Percentiles rank a stretch among this genome's conserved stretches.
Evolutionary conservation across 495 filamentous ascomycete genomes (phyloP).

Genomic region (Neurospora pannonica): DNA sequence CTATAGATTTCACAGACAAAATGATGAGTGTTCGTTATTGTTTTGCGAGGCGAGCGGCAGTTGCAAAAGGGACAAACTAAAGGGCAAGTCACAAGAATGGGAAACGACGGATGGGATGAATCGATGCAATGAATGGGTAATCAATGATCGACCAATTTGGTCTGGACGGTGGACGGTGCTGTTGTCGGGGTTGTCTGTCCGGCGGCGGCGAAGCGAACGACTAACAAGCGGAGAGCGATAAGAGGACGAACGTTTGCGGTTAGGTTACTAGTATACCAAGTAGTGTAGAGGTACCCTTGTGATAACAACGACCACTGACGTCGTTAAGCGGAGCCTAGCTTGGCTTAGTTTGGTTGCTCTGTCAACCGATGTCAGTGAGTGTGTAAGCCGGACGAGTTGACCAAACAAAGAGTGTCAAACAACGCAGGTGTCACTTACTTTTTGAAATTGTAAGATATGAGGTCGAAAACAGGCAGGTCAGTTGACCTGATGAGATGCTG

Average conservation of each 20-base stretch:
- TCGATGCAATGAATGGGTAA: not conserved
- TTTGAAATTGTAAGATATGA: not conserved
- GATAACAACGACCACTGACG: not conserved
- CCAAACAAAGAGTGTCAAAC: not conserved
- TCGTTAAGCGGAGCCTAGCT: not conserved
- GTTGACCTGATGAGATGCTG: not conserved
- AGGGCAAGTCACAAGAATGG: not conserved
- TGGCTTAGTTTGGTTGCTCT: not conserved
- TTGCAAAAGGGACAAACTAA: not conserved
- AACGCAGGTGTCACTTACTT: not conserved
- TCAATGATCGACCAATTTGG: not conserved
- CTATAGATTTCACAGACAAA: not conserved
- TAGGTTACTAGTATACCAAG: not conserved
- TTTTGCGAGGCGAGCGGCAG: not conserved
- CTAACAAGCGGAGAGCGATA: not conserved
- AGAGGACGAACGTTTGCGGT: not conserved
- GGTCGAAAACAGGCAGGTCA: not conserved
- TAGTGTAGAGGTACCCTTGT: not conserved
- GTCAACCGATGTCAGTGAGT: not conserved
- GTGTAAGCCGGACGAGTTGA: not conserved
- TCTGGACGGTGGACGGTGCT: not conserved
- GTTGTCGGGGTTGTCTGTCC: not conserved
- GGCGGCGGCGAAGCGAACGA: not conserved
- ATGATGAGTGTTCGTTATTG: not conserved
- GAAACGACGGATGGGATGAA: not conserved